These are phyloP conservation scores for Eremothecium cymbalariae DNA, from an alignment of 1,139 yeast genomes.

Conservation along the genomic window DNA sequence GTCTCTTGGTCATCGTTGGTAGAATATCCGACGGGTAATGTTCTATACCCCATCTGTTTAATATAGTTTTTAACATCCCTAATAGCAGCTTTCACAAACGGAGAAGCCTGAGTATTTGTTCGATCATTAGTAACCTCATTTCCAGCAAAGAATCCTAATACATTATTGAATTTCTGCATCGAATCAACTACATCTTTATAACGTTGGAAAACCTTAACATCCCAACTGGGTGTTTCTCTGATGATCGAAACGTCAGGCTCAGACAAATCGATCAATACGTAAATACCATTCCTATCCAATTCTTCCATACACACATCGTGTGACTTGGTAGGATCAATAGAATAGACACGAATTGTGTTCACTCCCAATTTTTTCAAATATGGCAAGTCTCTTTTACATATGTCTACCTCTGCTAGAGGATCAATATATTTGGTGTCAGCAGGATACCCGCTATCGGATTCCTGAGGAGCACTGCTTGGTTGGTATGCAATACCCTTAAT, in stretches of 20 bases:
- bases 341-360: slow-evolving; percentile 49
- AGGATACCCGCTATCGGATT: slow-evolving; percentile 19
- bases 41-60: slow-evolving; percentile 36
- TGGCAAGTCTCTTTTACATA: slow-evolving; percentile 46
- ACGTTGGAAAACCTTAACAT: slow-evolving; percentile 53
- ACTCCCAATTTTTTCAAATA: slow-evolving; percentile 42
- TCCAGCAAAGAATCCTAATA: slow-evolving; percentile 54
- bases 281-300: slow-evolving; percentile 46
- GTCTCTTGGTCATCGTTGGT: slow-evolving; percentile 51
- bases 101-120: slow-evolving; percentile 44
- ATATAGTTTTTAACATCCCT: slow-evolving; percentile 49
- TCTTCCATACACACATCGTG: slow-evolving; percentile 53
- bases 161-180: slow-evolving; percentile 41
- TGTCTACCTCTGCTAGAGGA: slow-evolving; percentile 41
- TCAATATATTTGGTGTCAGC: slow-evolving; percentile 41
- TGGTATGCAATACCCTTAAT: slow-evolving; percentile 56
- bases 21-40: slow-evolving; percentile 55
- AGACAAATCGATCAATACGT: slow-evolving; percentile 47
- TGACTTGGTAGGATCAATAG: slow-evolving; percentile 42
- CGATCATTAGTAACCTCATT: slow-evolving; percentile 51
- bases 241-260: slow-evolving; percentile 47
- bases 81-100: slow-evolving; percentile 56
- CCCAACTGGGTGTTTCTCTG: slow-evolving; percentile 46
- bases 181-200: slow-evolving; percentile 51
- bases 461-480: slow-evolving; percentile 33